phyloP scores from a whole-genome alignment of 805 yeast genomes.

The Candida glaebosa region DNA sequence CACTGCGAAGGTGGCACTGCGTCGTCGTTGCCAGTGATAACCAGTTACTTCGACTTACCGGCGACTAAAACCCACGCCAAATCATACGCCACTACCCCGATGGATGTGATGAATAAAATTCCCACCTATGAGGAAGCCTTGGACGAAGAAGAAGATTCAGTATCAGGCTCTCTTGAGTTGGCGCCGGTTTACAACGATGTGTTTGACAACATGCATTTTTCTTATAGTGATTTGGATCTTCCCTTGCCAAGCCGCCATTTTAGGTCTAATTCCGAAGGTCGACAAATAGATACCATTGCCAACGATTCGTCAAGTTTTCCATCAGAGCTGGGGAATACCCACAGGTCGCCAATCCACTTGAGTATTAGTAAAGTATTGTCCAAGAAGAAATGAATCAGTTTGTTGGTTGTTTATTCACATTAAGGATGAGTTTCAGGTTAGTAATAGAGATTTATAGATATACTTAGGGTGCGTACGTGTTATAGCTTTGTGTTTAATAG shows the following conservation, averaged over 20 bases:
- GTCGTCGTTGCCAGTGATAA: conserved; percentile 5
- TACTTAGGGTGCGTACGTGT: too few species aligned
- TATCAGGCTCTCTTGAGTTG: conserved; percentile 10
- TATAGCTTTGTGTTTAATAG: too few species aligned
- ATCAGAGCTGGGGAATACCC: not conserved
- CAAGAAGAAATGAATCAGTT: not conserved
- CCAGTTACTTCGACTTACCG: conserved; percentile 29
- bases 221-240: not conserved
- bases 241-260: not conserved
- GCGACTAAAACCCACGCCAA: conserved; percentile 10
- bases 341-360: conserved; percentile 1
- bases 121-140: conserved; percentile 41
- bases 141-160: conserved; percentile 28
- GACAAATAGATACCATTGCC: not conserved
- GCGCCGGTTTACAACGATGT: conserved; percentile 15
- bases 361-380: conserved; percentile 2
- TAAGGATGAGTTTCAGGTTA: too few species aligned
- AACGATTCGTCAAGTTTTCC: not conserved
- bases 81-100: conserved; percentile 8
- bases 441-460: too few species aligned
- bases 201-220: not conserved
- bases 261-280: conserved; percentile 1
- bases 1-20: conserved; percentile 11
- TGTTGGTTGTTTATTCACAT: too few species aligned
- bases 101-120: conserved; percentile 15